These are phyloP conservation scores for Ajuga chamaepitys DNA, from an alignment of 257 asterid species.

Conservation along the genomic window DNA sequence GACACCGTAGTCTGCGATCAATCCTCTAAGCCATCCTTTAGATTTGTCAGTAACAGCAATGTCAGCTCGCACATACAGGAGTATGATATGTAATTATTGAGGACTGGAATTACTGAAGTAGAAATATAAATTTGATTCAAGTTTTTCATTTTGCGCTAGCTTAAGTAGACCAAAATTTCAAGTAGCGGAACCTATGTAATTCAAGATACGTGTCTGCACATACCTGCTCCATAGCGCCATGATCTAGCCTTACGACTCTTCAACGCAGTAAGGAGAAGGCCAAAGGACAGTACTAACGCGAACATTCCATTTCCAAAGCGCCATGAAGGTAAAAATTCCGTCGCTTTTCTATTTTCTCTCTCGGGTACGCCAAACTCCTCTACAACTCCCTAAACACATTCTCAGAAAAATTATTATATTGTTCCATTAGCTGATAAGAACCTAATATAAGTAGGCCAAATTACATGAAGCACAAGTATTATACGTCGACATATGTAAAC, in stretches of 20 bases:
- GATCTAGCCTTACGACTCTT: conserved; percentile 89
- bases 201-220: background rate
- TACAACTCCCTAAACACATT: conserved; percentile 63
- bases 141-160: background rate
- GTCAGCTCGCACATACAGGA: no score
- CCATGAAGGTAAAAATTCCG: conserved; percentile 71
- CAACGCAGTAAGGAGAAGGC: conserved; percentile 81
- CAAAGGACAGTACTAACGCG: conserved; percentile 83
- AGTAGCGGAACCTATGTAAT: background rate
- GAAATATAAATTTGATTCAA: background rate
- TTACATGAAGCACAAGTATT: background rate
- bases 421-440: conserved; percentile 2
- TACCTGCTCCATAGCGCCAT: conserved; percentile 97
- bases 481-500: background rate
- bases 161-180: background rate
- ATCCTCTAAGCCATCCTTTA: conserved; percentile 84
- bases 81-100: no score
- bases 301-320: conserved; percentile 97
- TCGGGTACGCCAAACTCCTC: conserved; percentile 86
- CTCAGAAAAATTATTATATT: background rate
- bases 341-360: conserved; percentile 51
- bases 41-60: conserved; percentile 14
- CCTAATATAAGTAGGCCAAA: background rate
- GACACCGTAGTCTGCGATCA: conserved; percentile 93
- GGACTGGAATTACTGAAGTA: background rate